Conservation (phyloP, 495 filamentous ascomycete species). For the Lasiosphaeria miniovina region DNA sequence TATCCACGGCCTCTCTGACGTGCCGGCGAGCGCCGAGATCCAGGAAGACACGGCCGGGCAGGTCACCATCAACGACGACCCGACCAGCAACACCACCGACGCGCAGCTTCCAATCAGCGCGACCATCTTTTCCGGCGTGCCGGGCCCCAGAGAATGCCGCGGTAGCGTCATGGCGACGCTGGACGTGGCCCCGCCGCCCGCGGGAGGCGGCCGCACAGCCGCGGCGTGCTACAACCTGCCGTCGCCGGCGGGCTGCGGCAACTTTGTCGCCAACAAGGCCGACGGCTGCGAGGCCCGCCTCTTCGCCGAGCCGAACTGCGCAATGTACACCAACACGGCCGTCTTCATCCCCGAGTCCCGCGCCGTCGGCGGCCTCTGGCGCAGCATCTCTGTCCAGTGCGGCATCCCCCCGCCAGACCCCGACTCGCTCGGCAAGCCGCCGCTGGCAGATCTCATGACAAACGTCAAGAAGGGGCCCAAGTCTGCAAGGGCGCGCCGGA, state of each 20-base stretch:
- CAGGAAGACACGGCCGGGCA: conserved; percentile 30
- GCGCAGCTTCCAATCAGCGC: conserved; percentile 31
- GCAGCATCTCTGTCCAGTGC: conserved; percentile 38
- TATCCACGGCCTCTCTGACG: conserved; percentile 8
- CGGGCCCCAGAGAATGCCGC: conserved; percentile 36
- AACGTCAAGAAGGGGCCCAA: conserved; percentile 10
- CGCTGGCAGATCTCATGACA: conserved; percentile 16
- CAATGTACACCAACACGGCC: conserved; percentile 37
- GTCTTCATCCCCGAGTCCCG: conserved; percentile 38
- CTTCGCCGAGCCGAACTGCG: conserved; percentile 37
- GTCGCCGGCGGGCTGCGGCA: conserved; percentile 32
- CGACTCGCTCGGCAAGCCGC: conserved; percentile 16
- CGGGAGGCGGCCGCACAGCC: conserved; percentile 12
- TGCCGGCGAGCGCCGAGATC: conserved; percentile 23
- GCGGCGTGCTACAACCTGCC: conserved; percentile 36
- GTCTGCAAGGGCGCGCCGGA: neutral
- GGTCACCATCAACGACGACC: conserved; percentile 34
- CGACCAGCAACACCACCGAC: conserved; percentile 19
- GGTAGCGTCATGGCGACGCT: conserved; percentile 30
- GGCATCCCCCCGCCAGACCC: conserved; percentile 27
- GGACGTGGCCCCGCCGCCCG: conserved; percentile 22
- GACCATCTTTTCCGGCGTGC: conserved; percentile 36
- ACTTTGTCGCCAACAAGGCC: conserved; percentile 35
- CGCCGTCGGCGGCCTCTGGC: conserved; percentile 33
- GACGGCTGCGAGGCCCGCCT: conserved; percentile 40